A percentile compares a stretch with the other conserved stretches of the same genome.
Conservation (phyloP, 2,329 filamentous ascomycete genomes). For the Didymella pinodella region DNA sequence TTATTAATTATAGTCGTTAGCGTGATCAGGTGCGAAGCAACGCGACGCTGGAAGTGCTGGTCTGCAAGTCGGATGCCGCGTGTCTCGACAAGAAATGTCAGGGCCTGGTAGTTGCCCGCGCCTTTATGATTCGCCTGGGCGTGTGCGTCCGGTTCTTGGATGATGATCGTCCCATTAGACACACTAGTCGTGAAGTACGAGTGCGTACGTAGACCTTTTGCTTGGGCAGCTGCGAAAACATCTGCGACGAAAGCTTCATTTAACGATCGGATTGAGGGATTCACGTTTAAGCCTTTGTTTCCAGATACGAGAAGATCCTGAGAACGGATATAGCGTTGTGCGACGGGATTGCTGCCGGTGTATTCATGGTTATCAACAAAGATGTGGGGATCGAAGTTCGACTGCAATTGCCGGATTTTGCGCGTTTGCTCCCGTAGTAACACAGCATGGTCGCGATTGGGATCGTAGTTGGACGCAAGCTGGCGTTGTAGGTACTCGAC, state of each 20-base stretch:
- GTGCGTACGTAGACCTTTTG: not conserved
- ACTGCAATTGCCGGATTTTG: constrained; percentile 33
- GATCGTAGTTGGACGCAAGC: constrained; percentile 34
- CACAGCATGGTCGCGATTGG: constrained; percentile 42
- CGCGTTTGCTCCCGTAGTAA: constrained; percentile 36
- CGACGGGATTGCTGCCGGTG: constrained; percentile 24
- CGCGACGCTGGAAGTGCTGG: constrained; percentile 40
- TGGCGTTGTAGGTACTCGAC: constrained; percentile 35
- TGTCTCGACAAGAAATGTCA: constrained; percentile 39
- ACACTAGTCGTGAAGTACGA: constrained; percentile 32
- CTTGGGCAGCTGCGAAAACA: constrained; percentile 24
- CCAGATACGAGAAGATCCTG: constrained; percentile 38
- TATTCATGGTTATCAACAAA: constrained; percentile 42
- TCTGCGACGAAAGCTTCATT: constrained; percentile 37
- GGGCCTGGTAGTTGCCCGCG: constrained; percentile 36
- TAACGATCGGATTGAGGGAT: constrained; percentile 36
- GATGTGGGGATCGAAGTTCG: constrained; percentile 37
- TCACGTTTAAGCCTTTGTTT: constrained; percentile 44
- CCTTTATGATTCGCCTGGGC: constrained; percentile 41
- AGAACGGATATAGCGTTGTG: constrained; percentile 30
- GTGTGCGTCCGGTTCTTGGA: constrained; percentile 37
- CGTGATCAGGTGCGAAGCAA: constrained; percentile 33
- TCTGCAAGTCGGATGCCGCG: constrained; percentile 38
- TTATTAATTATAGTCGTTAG: constrained; percentile 37
- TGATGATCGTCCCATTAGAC: constrained; percentile 28